These are phyloP conservation scores for Leishmania mexicana DNA, from an alignment of 208 protist species.

Conservation along the genomic window DNA sequence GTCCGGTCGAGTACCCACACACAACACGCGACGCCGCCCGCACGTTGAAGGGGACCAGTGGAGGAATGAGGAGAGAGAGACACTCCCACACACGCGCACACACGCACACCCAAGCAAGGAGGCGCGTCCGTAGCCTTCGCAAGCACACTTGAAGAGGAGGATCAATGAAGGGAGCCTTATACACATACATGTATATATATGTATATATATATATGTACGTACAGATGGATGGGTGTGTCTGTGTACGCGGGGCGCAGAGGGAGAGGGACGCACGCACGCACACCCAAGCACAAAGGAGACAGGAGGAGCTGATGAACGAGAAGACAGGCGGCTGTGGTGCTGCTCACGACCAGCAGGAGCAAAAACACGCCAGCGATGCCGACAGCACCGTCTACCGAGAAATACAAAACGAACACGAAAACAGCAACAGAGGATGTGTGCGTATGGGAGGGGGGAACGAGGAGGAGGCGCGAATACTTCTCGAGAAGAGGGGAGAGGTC, in stretches of 20 bases:
- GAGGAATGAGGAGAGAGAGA: not conserved
- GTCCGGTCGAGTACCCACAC: not conserved
- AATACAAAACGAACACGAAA: not conserved
- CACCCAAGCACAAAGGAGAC: too few relatives aligned
- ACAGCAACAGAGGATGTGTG: not conserved
- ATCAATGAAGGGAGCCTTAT: not conserved
- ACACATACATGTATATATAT: not conserved
- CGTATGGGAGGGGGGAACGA: not conserved
- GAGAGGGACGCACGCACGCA: not conserved
- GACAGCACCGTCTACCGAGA: not conserved
- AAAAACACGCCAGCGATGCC: not conserved
- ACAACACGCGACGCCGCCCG: not conserved
- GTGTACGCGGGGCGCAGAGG: not conserved
- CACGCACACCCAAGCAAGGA: not conserved
- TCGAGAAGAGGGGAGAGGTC: not conserved
- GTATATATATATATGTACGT: not conserved
- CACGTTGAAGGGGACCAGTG: not conserved
- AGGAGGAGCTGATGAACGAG: not conserved
- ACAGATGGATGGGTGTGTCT: too few relatives aligned
- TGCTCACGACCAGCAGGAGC: not conserved
- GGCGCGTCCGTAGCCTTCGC: not conserved
- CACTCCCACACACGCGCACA: not conserved
- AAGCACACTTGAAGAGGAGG: not conserved
- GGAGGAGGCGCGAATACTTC: not conserved
- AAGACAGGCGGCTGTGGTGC: not conserved